Evolutionary conservation across 2,329 filamentous ascomycete species (phyloP).

Genomic region (Penicillium sp.): DNA sequence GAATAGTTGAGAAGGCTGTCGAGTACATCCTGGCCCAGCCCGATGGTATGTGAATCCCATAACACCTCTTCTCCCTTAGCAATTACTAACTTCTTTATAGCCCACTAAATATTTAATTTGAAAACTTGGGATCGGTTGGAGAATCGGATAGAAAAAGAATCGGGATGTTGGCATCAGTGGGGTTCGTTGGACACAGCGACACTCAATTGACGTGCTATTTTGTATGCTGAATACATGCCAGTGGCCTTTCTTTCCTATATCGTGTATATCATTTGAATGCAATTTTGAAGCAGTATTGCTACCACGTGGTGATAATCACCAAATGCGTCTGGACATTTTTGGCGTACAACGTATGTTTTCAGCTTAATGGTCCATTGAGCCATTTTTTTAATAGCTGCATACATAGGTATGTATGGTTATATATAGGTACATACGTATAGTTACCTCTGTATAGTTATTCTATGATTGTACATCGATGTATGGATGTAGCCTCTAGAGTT

Average conservation of each 20-base stretch:
- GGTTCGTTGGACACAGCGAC: slow-evolving; percentile 32
- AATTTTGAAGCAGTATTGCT: slow-evolving; percentile 28
- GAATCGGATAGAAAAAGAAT: slow-evolving; percentile 38
- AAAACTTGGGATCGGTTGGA: slow-evolving; percentile 24
- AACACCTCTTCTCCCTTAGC: background rate
- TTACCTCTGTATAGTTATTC: background rate
- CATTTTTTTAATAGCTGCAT: background rate
- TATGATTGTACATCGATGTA: background rate
- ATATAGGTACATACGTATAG: background rate
- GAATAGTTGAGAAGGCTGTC: slow-evolving; percentile 84
- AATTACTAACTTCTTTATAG: slow-evolving; percentile 27
- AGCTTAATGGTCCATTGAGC: background rate
- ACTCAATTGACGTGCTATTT: slow-evolving; percentile 28
- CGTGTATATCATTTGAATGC: slow-evolving; percentile 45
- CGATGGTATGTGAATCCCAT: slow-evolving; percentile 67
- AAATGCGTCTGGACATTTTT: background rate
- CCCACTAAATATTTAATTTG: slow-evolving; percentile 40
- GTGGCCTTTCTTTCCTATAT: slow-evolving; percentile 37
- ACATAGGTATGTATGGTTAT: background rate
- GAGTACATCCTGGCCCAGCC: slow-evolving; percentile 92
- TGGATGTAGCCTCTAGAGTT: background rate
- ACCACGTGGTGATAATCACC: background rate
- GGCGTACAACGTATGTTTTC: background rate
- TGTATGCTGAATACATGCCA: slow-evolving; percentile 42
- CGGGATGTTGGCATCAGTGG: slow-evolving; percentile 32